phyloP scores from a whole-genome alignment of 73 alveolate species.

The Paramecium caudatum region DNA sequence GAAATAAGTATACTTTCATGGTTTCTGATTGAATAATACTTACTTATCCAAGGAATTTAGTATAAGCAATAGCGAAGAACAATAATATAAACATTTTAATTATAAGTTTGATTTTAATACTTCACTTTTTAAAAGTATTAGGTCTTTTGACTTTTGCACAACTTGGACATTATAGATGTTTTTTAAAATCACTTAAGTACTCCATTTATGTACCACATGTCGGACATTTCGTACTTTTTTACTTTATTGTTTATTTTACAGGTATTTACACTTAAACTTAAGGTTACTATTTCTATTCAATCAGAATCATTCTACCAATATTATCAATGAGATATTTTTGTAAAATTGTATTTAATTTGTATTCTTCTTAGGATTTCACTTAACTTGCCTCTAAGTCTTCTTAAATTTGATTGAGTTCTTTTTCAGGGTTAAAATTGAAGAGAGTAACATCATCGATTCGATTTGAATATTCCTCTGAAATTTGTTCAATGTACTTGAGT shows the following conservation, averaged over 20 bases:
- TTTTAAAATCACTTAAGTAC: conserved; percentile 72
- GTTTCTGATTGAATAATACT: background rate
- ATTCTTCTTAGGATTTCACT: background rate
- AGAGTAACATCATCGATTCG: background rate
- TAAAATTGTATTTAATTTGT: background rate
- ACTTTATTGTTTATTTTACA: background rate
- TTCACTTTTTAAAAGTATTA: background rate
- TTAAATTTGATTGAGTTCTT: background rate
- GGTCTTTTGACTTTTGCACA: conserved; percentile 56
- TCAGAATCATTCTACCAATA: background rate
- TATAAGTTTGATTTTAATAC: background rate
- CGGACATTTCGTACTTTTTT: conserved; percentile 65
- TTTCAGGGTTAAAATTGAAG: background rate
- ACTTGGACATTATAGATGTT: conserved; percentile 67
- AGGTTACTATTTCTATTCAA: background rate
- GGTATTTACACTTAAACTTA: background rate
- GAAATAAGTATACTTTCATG: conserved; percentile 83
- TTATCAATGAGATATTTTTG: background rate
- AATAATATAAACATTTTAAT: background rate
- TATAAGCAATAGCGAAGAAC: too few species aligned
- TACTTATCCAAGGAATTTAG: conserved; percentile 46
- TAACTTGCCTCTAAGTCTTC: background rate
- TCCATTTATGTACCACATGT: conserved; percentile 58
- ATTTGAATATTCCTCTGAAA: conserved; percentile 34
- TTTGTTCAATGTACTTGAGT: background rate